Base-by-base conservation (phyloP, 257 asterid species). In the Misopates orontium region DNA sequence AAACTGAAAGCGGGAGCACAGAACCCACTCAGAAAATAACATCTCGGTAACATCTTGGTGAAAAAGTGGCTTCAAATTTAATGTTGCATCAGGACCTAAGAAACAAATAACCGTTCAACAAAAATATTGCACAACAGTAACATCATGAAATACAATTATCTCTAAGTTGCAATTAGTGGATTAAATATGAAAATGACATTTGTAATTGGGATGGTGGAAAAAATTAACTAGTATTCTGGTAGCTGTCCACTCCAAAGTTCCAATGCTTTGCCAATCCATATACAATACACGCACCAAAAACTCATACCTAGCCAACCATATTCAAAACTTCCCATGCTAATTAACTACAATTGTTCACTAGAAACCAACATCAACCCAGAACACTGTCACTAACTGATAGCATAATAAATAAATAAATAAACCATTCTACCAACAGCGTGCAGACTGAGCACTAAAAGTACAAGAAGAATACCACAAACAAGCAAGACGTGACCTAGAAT, bases 401-500 rank as follows among this genome's bases (percentile, higher is more conserved):
- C 36, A 2, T 2, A 25, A 20, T 10, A 17, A 36, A 19, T 28
- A 28, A 25, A 20, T 10, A 17, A 36, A 19, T 28, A 65, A 39
- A 23, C 11, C 24, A 41, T 49, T 48, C 23, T 40, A 49, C 48
- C 36, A 58, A 61, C 59, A 47, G 53, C 23, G 45, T 2, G 41
- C 56, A 48, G 12, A 70, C 14, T 28, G 7, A 2, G 31, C 41
- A 40, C 15, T n/a, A 48, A n/a, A 68, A 24, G 15, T 12, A 70
- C 52, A 58, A 18, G 31, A 53, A 51, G 40, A 31, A 28, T 50
- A 58, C 18, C 52, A 49, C 32, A 28, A 71, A 47, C 22, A 49
- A 66, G 55, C 19, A 19, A 68, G 66, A 68, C 18, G 20, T 15
- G 42, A 71, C 31, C 52, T 13, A 69, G 71, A 70, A 36, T 47